Base-by-base conservation (phyloP, 805 yeast genomes). In the Scheffersomyces lignosus region DNA sequence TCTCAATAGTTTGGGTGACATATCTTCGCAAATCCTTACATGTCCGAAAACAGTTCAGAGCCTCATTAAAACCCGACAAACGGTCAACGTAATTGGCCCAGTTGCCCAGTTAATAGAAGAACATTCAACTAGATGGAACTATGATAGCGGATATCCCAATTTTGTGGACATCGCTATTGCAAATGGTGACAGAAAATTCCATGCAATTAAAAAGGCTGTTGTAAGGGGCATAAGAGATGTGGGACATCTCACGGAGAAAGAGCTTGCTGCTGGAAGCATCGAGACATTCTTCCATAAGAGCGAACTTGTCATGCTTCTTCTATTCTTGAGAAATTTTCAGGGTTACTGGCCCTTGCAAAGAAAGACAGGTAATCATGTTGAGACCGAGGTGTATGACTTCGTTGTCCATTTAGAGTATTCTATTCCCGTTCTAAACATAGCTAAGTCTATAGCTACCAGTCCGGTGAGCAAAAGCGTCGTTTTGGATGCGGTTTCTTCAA, bases 301-400 rank as follows among this genome's bases (percentile, higher is more conserved):
- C 15, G 68, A 63, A 13, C 52, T 81, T 28, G 52, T 62, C 7
- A 55, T 72, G 23, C 37, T 80, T 1, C 53, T 77, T 2, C 54
- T 71, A 8, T 61, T 80, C n/a, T 62, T 80, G 18, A 68, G 73
- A 36, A 54, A 66, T 13, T 82, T 79, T 52, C 84, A 82, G 49
- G 79, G 81, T 16, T 73, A 75, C 27, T 77, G 77, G 69, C 66
- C 72, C 17, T 58, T 82, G 18, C 66, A 56, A 38, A 70, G 88
- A 40, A 81, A 80, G 43, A 67, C 68, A 29, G 91, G 88, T 8
- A 82, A 80, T 5, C 91, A 84, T 60, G 86, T 83, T 20, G 75
- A 76, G 37, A 68, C 66, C 34, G 88, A 83, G 49, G 66, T 68
- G 27, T 64, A 64, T 18, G 76, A 70, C 29, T 80, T 71, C 45